Evolutionary conservation across 345 rosid genomes (phyloP).

Genomic region (Eucalyptus pauciflora): DNA sequence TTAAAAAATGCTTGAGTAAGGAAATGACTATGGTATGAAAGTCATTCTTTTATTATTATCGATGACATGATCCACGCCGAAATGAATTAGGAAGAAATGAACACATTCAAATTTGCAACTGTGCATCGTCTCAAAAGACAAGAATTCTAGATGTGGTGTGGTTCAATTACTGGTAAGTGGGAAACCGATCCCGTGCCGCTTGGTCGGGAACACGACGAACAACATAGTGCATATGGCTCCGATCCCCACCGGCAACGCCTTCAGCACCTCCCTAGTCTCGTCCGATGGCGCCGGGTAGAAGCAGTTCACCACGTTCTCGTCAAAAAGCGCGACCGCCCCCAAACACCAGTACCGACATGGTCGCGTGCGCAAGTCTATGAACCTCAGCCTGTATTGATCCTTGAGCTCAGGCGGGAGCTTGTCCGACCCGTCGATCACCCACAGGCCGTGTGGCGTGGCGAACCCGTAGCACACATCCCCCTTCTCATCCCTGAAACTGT

Average conservation of each 20-base stretch:
- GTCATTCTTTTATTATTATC: neutral
- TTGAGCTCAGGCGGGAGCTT: conserved; percentile 44
- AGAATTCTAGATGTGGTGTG: neutral
- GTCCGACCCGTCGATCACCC: conserved; percentile 79
- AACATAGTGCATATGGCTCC: conserved; percentile 72
- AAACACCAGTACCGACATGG: conserved; percentile 72
- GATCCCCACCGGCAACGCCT: conserved; percentile 69
- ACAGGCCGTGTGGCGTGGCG: conserved; percentile 55
- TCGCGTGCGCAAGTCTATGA: conserved; percentile 66
- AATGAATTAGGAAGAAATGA: neutral
- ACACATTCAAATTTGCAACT: neutral
- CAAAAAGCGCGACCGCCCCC: conserved; percentile 62
- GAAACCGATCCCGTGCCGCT: conserved; percentile 88
- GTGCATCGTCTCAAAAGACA: neutral
- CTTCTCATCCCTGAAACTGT: conserved; percentile 61
- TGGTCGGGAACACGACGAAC: conserved; percentile 72
- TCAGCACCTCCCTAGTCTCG: conserved; percentile 55
- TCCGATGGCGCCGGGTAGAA: conserved; percentile 71
- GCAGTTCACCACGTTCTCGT: conserved; percentile 58
- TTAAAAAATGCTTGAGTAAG: neutral
- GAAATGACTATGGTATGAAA: neutral
- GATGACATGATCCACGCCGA: neutral
- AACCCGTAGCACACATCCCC: conserved; percentile 70
- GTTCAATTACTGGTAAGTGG: conserved; percentile 38
- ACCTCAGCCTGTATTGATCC: conserved; percentile 31